phyloP scores from a whole-genome alignment of 129 eudicot genomes.

The Chrysanthemum seticuspe region DNA sequence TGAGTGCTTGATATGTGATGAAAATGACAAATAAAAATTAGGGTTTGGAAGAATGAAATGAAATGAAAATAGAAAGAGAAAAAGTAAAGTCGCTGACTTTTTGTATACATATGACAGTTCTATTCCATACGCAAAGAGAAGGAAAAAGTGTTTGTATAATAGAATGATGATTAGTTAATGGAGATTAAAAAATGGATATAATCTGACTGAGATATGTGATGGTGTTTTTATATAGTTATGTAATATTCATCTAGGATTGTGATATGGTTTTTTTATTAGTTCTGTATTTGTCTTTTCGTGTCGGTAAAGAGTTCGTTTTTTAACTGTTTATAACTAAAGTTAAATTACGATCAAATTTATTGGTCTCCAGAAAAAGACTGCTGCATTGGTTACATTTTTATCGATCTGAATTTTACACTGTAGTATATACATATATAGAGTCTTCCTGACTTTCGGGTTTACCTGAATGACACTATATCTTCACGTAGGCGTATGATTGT shows the following conservation, averaged over 20 bases:
- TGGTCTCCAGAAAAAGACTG: no score
- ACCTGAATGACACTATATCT: no score
- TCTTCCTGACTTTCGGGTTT: no score
- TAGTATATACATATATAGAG: no score
- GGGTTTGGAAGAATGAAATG: constrained; percentile 42
- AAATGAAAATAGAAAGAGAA: constrained; percentile 38
- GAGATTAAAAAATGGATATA: constrained; percentile 8
- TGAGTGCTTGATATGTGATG: constrained; percentile 22
- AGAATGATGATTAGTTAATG: constrained; percentile 35
- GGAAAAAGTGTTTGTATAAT: constrained; percentile 31
- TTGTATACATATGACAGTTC: constrained; percentile 36
- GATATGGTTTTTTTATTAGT: constrained; percentile 10
- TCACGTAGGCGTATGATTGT: no score
- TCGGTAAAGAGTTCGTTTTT: not conserved
- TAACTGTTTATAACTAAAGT: no score
- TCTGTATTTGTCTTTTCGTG: constrained; percentile 24
- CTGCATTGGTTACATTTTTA: no score
- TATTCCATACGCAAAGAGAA: constrained; percentile 49
- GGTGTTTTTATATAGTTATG: constrained; percentile 24
- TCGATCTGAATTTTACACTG: no score
- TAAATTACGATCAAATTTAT: no score
- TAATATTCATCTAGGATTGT: constrained; percentile 26
- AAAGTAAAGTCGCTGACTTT: constrained; percentile 70
- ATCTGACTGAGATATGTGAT: constrained; percentile 41
- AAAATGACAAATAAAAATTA: constrained; percentile 29